These are phyloP conservation scores for Tubosaeta sp. DNA, from an alignment of 768 basidiomycete genomes.

Conservation along the genomic window DNA sequence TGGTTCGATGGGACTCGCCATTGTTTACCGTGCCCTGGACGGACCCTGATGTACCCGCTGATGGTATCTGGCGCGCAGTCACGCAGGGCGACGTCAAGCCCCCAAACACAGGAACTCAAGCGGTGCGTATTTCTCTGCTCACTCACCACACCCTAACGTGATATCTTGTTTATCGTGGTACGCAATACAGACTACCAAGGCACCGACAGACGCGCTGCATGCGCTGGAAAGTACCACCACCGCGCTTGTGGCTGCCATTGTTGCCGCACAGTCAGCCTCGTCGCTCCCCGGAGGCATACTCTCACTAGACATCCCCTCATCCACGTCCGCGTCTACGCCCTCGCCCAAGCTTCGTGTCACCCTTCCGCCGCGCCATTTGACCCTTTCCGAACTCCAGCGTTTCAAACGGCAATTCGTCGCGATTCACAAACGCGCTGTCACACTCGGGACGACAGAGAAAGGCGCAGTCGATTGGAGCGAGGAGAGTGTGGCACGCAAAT, in stretches of 20 bases:
- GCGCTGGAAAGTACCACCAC: constrained; percentile 77
- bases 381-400: constrained; percentile 84
- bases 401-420: constrained; percentile 89
- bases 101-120: constrained; percentile 79
- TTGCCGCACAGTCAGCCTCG: constrained; percentile 56
- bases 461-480: constrained; percentile 77
- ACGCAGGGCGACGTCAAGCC: constrained; percentile 79
- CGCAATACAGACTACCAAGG: constrained; percentile 59
- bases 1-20: constrained; percentile 99
- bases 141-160: neutral
- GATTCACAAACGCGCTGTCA: constrained; percentile 86
- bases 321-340: constrained; percentile 30
- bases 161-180: neutral
- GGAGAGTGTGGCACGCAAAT: constrained; percentile 63
- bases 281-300: constrained; percentile 43
- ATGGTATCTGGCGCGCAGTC: constrained; percentile 77
- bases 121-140: constrained; percentile 42
- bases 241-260: constrained; percentile 64
- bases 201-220: constrained; percentile 85
- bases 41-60: constrained; percentile 59
- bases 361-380: constrained; percentile 68
- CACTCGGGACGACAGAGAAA: constrained; percentile 74
- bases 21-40: constrained; percentile 81
- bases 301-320: constrained; percentile 31
- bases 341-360: constrained; percentile 44